phyloP scores from a whole-genome alignment of 805 yeast species.

The Wickerhamomyces hampshirensis region DNA sequence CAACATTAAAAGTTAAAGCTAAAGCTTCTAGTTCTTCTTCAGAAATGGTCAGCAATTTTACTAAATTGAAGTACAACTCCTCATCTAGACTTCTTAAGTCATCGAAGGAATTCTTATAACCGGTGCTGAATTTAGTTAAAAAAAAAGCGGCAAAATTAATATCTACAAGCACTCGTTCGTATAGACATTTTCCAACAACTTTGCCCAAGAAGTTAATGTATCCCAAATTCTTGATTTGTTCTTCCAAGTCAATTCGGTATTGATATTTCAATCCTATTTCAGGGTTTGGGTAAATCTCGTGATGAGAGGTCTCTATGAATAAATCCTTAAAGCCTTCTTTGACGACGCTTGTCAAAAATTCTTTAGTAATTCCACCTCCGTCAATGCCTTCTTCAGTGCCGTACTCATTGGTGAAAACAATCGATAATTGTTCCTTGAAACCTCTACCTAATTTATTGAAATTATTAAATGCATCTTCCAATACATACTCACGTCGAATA shows the following conservation, averaged over 20 bases:
- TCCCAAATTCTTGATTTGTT: constrained; percentile 26
- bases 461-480: constrained; percentile 68
- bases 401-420: constrained; percentile 65
- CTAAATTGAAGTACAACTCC: constrained; percentile 59
- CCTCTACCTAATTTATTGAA: constrained; percentile 49
- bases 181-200: constrained; percentile 83
- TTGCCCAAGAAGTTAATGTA: constrained; percentile 66
- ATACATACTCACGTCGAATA: constrained; percentile 63
- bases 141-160: constrained; percentile 84
- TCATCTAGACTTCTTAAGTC: constrained; percentile 71
- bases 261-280: constrained; percentile 35
- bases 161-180: constrained; percentile 77
- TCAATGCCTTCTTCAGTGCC: constrained; percentile 90
- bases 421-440: constrained; percentile 56
- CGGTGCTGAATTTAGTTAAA: constrained; percentile 45
- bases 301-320: constrained; percentile 41
- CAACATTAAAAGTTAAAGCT: constrained; percentile 63
- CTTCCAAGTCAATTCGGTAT: constrained; percentile 29
- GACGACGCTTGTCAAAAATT: constrained; percentile 70
- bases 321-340: constrained; percentile 55
- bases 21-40: constrained; percentile 48
- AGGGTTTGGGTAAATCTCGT: constrained; percentile 75
- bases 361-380: constrained; percentile 96
- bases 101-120: constrained; percentile 61
- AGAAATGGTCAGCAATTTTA: constrained; percentile 52